A percentile compares a stretch with the other conserved stretches of the same genome.
These are phyloP conservation scores for Agrocybe pediades DNA, from an alignment of 768 basidiomycete genomes.

Conservation along the genomic window DNA sequence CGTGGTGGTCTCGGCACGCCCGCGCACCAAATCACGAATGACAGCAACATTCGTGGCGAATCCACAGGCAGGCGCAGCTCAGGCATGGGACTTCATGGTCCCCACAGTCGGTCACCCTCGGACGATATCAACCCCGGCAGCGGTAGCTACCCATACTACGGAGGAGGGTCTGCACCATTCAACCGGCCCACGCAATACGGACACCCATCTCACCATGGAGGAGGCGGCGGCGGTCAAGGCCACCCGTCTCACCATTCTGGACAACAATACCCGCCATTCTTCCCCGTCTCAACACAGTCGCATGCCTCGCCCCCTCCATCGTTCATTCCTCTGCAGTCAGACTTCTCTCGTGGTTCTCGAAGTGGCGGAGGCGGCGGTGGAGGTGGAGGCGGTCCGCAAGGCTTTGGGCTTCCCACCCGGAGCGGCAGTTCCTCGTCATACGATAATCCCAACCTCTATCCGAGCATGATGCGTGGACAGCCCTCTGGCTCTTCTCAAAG, in stretches of 20 bases:
- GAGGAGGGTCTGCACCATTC: conserved; percentile 10
- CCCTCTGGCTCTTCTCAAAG: conserved; percentile 10
- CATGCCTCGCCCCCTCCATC: conserved; percentile 27
- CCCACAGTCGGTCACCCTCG: conserved; percentile 18
- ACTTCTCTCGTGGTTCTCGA: conserved; percentile 21
- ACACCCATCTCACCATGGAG: conserved; percentile 6
- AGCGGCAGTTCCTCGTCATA: conserved; percentile 11
- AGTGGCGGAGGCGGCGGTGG: conserved; percentile 9
- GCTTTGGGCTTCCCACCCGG: conserved; percentile 13
- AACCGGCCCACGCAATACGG: conserved; percentile 9
- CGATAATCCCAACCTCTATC: conserved; percentile 15
- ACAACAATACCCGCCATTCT: conserved; percentile 27
- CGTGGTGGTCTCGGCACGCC: conserved; percentile 17
- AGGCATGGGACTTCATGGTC: conserved; percentile 10
- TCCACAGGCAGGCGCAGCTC: conserved; percentile 7
- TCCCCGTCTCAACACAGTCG: conserved; percentile 20
- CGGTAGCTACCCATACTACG: conserved; percentile 16
- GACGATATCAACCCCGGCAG: conserved; percentile 17
- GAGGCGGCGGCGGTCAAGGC: conserved; percentile 11
- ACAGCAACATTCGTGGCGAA: conserved; percentile 11
- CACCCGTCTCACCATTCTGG: conserved; percentile 20
- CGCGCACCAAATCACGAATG: conserved; percentile 11
- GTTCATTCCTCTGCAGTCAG: conserved; percentile 33
- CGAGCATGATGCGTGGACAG: conserved; percentile 11
- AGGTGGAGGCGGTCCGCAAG: conserved; percentile 1